Evolutionary conservation across 177 flowering plant species (phyloP).

Genomic region (Vitis hybrid): DNA sequence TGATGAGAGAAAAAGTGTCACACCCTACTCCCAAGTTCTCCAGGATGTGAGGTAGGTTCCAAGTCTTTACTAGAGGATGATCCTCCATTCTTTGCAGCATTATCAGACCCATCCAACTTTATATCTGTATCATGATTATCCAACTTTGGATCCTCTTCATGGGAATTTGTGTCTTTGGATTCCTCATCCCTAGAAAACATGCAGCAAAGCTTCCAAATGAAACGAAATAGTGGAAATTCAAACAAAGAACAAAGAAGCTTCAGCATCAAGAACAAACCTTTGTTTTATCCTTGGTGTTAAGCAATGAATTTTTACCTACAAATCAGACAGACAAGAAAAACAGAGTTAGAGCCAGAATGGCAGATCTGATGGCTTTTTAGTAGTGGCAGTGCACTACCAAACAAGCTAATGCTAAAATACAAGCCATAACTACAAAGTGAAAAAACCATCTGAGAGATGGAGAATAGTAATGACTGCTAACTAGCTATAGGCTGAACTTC

Average conservation of each 20-base stretch:
- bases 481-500: too few relatives aligned
- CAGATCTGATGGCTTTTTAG: too few relatives aligned
- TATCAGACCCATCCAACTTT: slow-evolving; percentile 54
- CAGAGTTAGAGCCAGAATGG: neutral
- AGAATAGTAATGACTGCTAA: too few relatives aligned
- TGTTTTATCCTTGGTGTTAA: slow-evolving; percentile 38
- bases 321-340: slow-evolving; percentile 13
- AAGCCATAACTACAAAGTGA: too few relatives aligned
- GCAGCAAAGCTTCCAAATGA: slow-evolving; percentile 6
- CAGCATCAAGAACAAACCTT: slow-evolving; percentile 25
- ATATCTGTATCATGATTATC: slow-evolving; percentile 35
- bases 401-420: too few relatives aligned
- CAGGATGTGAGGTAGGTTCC: slow-evolving; percentile 29
- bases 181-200: slow-evolving; percentile 44
- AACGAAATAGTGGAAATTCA: neutral
- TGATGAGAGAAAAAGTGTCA: slow-evolving; percentile 3
- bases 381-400: too few relatives aligned
- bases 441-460: too few relatives aligned
- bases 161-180: slow-evolving; percentile 28
- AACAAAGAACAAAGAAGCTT: neutral
- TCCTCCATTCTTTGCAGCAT: slow-evolving; percentile 28
- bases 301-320: slow-evolving; percentile 56
- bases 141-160: slow-evolving; percentile 28
- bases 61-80: slow-evolving; percentile 50
- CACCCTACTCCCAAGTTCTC: slow-evolving; percentile 58